Base-by-base conservation (phyloP, 768 basidiomycete species). In the Naganishia kalamii region DNA sequence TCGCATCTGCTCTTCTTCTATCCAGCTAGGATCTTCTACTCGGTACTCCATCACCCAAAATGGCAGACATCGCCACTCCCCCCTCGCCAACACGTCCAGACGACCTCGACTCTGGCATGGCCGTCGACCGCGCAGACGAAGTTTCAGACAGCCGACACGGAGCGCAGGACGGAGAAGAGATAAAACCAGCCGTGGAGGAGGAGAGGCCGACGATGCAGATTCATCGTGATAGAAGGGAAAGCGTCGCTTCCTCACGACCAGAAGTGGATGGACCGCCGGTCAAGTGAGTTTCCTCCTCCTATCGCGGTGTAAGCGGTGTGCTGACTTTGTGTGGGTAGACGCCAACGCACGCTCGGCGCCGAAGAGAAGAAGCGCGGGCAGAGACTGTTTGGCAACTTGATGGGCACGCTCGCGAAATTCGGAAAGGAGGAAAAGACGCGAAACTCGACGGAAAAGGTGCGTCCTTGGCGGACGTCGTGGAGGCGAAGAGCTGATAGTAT, bases 371-470 rank as follows among this genome's bases (percentile, higher is more conserved):
- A 74, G 27, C 64, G 76, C 41, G 68, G 72, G 3, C 74, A 75
- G 60, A 35, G 76, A 37, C 46, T 77, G 37, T 75, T 77, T 52
- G 76, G 76, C 3, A 77, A 77, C 65, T 59, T 77, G n/a, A 52
- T 77, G 41, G 75, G 75, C 19, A 75, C 74, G n/a, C 62, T 77
- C 35, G 71, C 74, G 41, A 69, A 73, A 59, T 77, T 77, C 62
- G 71, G 73, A 62, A 75, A 73, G 33, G 76, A 77, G 15, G 76
- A 77, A 64, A 77, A 73, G 67, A 65, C 65, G 13, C 62, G 65
- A 41, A 64, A 72, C 29, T 68, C 65, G 15, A 74, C 70, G 47
- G 74, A 73, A 41, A 71, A 72, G 44, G 76, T 77, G 27, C 61
- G 76, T 72, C 10, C 50, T 1, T 41, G 8, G 21, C 4, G 5